Evolutionary conservation across 768 basidiomycete species (phyloP).

Genomic region (Trametes villosa): DNA sequence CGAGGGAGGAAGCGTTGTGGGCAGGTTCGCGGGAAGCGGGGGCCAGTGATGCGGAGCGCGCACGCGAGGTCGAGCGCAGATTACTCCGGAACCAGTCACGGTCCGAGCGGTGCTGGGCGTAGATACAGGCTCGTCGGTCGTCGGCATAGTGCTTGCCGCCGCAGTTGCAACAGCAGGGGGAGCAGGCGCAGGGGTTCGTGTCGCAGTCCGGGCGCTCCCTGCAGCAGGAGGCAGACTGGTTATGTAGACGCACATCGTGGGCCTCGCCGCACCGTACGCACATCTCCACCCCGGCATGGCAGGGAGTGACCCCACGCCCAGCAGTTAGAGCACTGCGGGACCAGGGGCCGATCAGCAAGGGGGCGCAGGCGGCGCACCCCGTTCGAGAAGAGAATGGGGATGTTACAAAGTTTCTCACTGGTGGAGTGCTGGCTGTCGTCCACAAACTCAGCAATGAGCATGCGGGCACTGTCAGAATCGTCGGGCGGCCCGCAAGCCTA

Average conservation of each 20-base stretch:
- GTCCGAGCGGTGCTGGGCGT: neutral
- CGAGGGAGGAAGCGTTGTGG: neutral
- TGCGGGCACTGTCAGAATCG: neutral
- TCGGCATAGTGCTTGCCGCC: neutral
- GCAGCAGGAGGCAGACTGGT: no score
- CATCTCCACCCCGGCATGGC: neutral
- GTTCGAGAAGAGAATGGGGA: neutral
- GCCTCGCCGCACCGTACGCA: neutral
- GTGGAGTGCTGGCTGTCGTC: neutral
- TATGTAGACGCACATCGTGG: neutral
- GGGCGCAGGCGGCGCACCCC: neutral
- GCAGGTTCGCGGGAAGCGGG: neutral
- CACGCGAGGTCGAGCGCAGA: no score
- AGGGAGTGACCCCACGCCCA: neutral
- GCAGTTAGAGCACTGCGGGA: neutral
- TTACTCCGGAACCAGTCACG: neutral
- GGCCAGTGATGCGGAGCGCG: no score
- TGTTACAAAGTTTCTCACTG: neutral
- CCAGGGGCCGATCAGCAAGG: neutral
- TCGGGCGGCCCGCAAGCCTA: neutral
- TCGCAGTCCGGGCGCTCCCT: no score
- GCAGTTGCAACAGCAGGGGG: neutral
- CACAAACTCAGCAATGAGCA: neutral
- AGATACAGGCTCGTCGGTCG: neutral
- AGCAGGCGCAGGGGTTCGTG: no score